Evolutionary conservation across 2,329 filamentous ascomycete species (phyloP), one percentile per base, ranked within the genome.

Genomic region (Phyllosticta citribraziliensis): DNA sequence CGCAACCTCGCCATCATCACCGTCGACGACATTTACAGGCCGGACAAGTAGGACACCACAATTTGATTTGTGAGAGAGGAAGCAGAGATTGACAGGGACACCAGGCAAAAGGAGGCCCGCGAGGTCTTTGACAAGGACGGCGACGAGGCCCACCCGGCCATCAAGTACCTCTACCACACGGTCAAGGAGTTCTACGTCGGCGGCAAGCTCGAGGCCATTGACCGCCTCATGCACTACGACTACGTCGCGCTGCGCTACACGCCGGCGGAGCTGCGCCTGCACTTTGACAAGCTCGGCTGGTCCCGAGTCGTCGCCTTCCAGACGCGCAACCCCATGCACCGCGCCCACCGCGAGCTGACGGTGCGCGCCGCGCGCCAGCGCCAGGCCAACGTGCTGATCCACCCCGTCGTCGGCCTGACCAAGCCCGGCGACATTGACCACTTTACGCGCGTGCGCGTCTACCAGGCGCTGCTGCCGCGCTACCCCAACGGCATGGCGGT

Each of bases 281-380:
- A 97, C 82, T 99, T 99, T 74, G 94, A 97, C 83, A 99, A 99
- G 85, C 91, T 99, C 70, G 94, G 94, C 79, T 99, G 94, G 94
- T 87, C 89, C 76, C 88, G 88, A 76, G 93, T 99, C 69, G 94
- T 99, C 66, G 94, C 94, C 72, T 99, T 99, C 88, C 94, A 99
- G 84, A 99, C 94, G 66, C 69, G 57, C 10, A 99, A 99, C 80
- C 94, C 94, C 69, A 99, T 99, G 94, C 94, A 99, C 82, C 89
- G 94, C 72, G 94, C 94, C 75, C 94, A 99, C 79, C 86, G 94
- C 78, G 94, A 99, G 81, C 81, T 99, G 76, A 99, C 94, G 63
- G 94, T 99, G 72, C 91, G 94, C 71, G 94, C 94, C 67, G 94
- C 94, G 67, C 93, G 94, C 70, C 89, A 89, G 62, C 90, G 95